Percentiles rank a stretch among this genome's conserved stretches.
Evolutionary conservation across 192 early-diverging fungal genomes (phyloP).

Genomic region (Backusella mclennaniae): DNA sequence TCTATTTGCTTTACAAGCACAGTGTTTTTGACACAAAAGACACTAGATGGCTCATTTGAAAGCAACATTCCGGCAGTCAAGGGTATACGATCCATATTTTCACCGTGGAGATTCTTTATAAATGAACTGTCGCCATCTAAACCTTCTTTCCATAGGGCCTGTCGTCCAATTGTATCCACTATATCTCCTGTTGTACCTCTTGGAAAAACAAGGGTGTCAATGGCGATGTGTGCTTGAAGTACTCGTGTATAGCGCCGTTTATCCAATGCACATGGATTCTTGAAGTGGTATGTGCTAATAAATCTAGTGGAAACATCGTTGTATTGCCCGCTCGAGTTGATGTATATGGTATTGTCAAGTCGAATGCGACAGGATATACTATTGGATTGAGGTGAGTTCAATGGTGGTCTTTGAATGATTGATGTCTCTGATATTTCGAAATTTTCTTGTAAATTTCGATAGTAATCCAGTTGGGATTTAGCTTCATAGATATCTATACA

Average conservation of each 20-base stretch:
- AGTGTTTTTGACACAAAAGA: not conserved
- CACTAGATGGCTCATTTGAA: not conserved
- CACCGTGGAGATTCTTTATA: not conserved
- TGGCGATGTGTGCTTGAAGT: not conserved
- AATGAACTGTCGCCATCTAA: not conserved
- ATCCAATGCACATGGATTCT: not conserved
- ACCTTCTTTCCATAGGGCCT: not conserved
- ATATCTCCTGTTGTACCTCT: not conserved
- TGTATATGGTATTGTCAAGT: not conserved
- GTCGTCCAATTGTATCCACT: not conserved
- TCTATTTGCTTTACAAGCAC: not conserved
- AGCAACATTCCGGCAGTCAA: not conserved
- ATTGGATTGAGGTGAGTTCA: too few species aligned
- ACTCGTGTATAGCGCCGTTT: not conserved
- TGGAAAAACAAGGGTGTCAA: not conserved
- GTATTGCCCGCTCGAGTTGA: not conserved
- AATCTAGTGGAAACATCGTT: not conserved
- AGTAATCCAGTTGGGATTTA: not conserved
- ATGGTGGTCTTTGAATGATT: not conserved
- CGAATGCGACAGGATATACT: not conserved
- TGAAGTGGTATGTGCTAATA: not conserved
- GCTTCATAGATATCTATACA: not conserved
- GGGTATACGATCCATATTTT: not conserved
- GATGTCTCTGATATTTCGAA: not conserved
- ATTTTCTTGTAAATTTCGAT: not conserved